Evolutionary conservation across 1,284 basidiomycete species (phyloP), one percentile per base, ranked within the genome.

Genomic region (Malassezia brasiliensis): DNA sequence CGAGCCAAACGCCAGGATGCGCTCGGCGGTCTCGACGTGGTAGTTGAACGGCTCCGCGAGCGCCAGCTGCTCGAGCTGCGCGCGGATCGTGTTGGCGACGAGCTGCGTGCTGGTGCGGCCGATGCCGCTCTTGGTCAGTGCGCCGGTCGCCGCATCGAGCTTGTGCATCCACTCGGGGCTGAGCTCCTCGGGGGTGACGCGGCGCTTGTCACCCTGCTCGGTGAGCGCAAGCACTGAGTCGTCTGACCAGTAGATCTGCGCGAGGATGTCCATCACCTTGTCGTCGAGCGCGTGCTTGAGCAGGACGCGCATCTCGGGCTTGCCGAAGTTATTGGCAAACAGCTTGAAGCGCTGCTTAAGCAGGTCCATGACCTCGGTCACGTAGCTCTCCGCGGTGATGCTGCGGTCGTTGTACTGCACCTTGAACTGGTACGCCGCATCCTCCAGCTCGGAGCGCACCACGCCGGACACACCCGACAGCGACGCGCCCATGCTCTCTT

Each of bases 371-470:
- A 90, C 90, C 77, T 98, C 94, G 15, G 93, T 91, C 47, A 96
- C 89, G 72, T 99, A 99, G 3, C 88, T 90, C 76, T 99, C 94
- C 11, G 94, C 85, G 0, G 88, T 87, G 64, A 96, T 88, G 25
- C 87, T 82, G 19, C 90, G 83, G 77, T 99, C 94, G 74, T 99
- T 98, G 80, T 98, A 99, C 76, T 96, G 90, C 0, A 98, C 91
- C 77, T 99, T 99, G 83, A 98, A 98, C 76, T 96, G 91, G 76
- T 99, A 99, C 28, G 84, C 85, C 1, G 93, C 85, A 69, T 96
- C 93, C 76, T 98, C 93, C 12, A 96, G 81, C 76, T 98, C 94
- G 34, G 94, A 82, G 69, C 94, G 90, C 5, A 98, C 93, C 1
- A 89, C 88, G 72, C 96, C 96, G 50, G 89, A 88, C 73, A 99